Base-by-base conservation (phyloP, 768 basidiomycete genomes). In the Kwoniella pini region DNA sequence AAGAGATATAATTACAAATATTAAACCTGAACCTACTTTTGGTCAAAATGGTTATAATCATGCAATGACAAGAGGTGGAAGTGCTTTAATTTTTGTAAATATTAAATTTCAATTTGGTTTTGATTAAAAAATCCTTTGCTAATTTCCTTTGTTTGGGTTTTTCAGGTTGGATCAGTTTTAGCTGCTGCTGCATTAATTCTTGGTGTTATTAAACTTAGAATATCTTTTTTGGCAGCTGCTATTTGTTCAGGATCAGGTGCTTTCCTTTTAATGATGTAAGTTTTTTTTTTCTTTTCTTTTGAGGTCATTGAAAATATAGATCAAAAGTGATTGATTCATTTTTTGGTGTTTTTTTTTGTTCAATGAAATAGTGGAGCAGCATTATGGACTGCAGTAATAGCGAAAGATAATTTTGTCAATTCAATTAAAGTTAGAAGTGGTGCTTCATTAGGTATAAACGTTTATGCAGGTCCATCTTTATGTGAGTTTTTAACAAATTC, bases 381-480 rank as follows among this genome's bases (percentile, higher is more conserved):
- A n/a, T 60, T 76, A 31, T 78, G 75, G 75, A 74, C 73, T 26
- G 71, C 71, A 2, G 48, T 74, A 27, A 75, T 78, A 43, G 67
- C 67, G 26, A 72, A 76, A 58, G 69, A 76, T 60, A 52, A 62
- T 21, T 70, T 52, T 26, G 24, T 76, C 46, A 69, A 65, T 43
- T 59, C 59, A 24, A 62, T 72, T 54, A 68, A 74, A 49, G 70
- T 74, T 3, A 27, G 61, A 46, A 40, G 63, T 36, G 67, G 63
- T 17, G 54, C 46, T 36, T 50, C 48, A 11, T 49, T 76, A 13
- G 77, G 77, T 31, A 69, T 76, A 43, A 19, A 31, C 42, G 64
- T 74, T 27, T 62, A 64, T 11, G 64, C 73, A 4, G 77, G 77
- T 19, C 61, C 77, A 17, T 57, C 69, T 4, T 60, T 78, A 1